A percentile compares a stretch with the other conserved stretches of the same genome.
Conservation (phyloP, 169 alveolate species). For the Eimeria maxima region DNA sequence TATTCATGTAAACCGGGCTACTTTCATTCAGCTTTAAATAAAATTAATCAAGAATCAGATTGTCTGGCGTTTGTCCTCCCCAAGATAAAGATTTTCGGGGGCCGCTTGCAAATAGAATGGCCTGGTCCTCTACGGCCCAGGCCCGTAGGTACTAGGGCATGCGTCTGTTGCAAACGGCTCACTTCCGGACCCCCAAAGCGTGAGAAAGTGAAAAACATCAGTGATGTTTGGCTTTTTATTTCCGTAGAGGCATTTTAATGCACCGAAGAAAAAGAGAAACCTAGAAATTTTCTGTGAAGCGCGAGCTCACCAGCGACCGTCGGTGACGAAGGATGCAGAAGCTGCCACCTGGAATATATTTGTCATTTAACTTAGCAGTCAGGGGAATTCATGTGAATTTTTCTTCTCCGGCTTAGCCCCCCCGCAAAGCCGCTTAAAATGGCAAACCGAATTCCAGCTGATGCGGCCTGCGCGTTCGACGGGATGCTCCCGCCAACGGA, state of each 20-base stretch:
- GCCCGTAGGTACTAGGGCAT: conserved; percentile 47
- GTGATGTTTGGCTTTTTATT: not conserved
- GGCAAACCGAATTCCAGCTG: conserved; percentile 60
- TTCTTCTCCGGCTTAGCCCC: not conserved
- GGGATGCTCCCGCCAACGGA: conserved; percentile 74
- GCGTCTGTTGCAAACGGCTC: conserved; percentile 45
- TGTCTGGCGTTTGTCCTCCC: not conserved
- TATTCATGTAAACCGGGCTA: no score
- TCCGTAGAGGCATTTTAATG: not conserved
- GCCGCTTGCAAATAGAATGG: conserved; percentile 7
- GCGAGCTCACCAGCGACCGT: conserved; percentile 41
- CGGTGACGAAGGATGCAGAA: not conserved
- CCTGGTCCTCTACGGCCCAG: conserved; percentile 60
- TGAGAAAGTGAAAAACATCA: not conserved
- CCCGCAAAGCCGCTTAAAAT: conserved; percentile 1
- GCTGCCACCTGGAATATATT: not conserved
- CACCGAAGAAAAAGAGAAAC: not conserved
- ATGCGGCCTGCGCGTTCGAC: conserved; percentile 77
- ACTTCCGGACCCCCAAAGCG: not conserved
- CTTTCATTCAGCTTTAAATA: not conserved
- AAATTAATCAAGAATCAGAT: not conserved
- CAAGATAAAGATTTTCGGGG: not conserved
- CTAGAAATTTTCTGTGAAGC: not conserved
- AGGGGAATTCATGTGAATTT: conserved; percentile 29
- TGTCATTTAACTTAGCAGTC: not conserved